Evolutionary conservation across 345 rosid species (phyloP).

Genomic region (Syzygium grande): DNA sequence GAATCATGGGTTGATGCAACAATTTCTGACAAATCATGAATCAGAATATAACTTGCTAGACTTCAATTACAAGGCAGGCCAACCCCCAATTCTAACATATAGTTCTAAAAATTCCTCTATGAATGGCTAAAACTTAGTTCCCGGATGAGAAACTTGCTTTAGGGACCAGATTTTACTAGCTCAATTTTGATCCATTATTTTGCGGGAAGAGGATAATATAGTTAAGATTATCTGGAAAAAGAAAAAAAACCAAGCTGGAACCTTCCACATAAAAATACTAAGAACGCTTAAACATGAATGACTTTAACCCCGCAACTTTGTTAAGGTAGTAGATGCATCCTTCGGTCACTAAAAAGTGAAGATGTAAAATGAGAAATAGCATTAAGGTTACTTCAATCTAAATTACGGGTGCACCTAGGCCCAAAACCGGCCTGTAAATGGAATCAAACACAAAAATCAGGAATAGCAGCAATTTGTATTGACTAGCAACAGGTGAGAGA

Average conservation of each 20-base stretch:
- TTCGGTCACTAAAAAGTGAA: not conserved
- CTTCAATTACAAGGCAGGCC: not conserved
- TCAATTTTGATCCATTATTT: not conserved
- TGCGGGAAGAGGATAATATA: not conserved
- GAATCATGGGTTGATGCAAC: not conserved
- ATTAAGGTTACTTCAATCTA: not conserved
- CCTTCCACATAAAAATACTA: not conserved
- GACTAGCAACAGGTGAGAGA: not conserved
- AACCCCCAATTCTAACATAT: not conserved
- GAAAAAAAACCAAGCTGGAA: not conserved
- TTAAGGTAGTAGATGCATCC: not conserved
- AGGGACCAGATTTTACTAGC: not conserved
- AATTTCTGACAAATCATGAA: not conserved
- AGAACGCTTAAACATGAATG: not conserved
- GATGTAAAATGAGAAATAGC: not conserved
- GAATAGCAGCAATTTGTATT: not conserved
- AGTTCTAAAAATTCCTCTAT: not conserved
- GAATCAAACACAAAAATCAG: not conserved
- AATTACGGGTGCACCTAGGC: not conserved
- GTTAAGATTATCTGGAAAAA: not conserved
- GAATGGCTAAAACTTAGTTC: not conserved
- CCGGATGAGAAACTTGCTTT: not conserved
- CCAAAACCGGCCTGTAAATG: not conserved
- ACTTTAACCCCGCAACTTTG: not conserved
- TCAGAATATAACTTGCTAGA: not conserved